These are phyloP conservation scores for Inonotus obliquus DNA, from an alignment of 1,284 basidiomycete genomes.

Conservation along the genomic window DNA sequence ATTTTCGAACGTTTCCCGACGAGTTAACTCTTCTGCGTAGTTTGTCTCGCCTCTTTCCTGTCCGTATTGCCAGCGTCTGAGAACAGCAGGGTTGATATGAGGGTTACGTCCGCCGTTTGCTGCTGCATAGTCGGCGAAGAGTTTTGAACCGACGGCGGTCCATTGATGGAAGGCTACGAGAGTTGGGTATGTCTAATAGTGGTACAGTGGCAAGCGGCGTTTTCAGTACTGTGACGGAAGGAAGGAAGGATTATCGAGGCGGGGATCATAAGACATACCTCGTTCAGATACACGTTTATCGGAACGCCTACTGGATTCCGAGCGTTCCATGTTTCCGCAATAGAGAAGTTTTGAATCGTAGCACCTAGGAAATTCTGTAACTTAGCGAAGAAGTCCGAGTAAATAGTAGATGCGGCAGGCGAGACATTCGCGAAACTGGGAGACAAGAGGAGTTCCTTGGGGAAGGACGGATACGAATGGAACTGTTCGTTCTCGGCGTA, in stretches of 20 bases:
- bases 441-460: conserved; percentile 34
- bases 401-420: conserved; percentile 27
- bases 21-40: conserved; percentile 26
- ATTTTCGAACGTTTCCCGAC: conserved; percentile 28
- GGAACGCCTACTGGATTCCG: conserved; percentile 27
- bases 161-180: conserved; percentile 36
- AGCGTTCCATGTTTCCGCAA: conserved; percentile 30
- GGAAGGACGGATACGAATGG: conserved; percentile 31
- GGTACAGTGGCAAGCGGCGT: no score
- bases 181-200: conserved; percentile 29
- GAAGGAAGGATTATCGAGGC: not conserved
- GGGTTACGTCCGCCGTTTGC: conserved; percentile 34
- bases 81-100: conserved; percentile 36
- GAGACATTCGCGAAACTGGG: conserved; percentile 30
- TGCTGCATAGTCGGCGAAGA: conserved; percentile 34
- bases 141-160: conserved; percentile 32
- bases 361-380: conserved; percentile 33
- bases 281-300: conserved; percentile 27
- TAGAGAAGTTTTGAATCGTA: conserved; percentile 29
- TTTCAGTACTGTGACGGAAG: not conserved
- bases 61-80: conserved; percentile 34
- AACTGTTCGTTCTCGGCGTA: conserved; percentile 23
- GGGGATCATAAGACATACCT: not conserved
- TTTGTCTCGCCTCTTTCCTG: conserved; percentile 25
- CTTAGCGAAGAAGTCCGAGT: conserved; percentile 33